Evolutionary conservation across 306 rosid species (phyloP), one percentile per base, ranked within the genome.

Genomic region (Sicyos edulis): DNA sequence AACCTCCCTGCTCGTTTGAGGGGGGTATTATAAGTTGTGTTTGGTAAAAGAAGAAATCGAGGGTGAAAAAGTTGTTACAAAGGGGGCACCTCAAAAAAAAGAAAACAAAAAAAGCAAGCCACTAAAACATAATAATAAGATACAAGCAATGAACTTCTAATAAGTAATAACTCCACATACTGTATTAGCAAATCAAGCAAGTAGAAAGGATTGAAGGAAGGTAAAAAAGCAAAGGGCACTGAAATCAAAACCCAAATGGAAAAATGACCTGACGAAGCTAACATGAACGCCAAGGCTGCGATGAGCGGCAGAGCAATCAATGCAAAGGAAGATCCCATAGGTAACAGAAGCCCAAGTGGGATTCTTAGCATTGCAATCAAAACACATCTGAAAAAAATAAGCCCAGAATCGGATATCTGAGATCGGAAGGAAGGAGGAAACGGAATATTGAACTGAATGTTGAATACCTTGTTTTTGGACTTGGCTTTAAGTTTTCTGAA

Each of bases 281-380:
- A 91, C 82, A 67, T 93, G 99, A 44, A 93, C 97, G 4, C 99
- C 97, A 44, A 93, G 97, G 75, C 92, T 88, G 49, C 97, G 96
- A 79, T 93, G 99, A 71, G 64, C 88, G 47, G 99, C 91, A 12
- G 99, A 93, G 80, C 99, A 93, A 80, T 93, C 99, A 75, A 93
- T 93, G 83, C 96, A 93, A 49, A 93, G 96, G 75, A 93, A 93
- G 80, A 93, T 87, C 79, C 99, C 97, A 64, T 88, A 93, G 21
- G 99, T 87, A 44, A 93, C 95, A 14, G 99, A 93, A n/a, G 97
- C 99, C 99, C 99, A 93, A 68, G 88, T 91, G 8, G 99, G 91
- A 75, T 90, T 93, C 87, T 91, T 93, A 9, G 99, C 87, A 84
- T 91, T 93, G 76, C 99, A 93, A 83, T 93, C 97, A 71, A 93